Percentiles rank a stretch among this genome's conserved stretches.
phyloP scores from a whole-genome alignment of 352 stramenopile genomes.

The Lagenidium giganteum region DNA sequence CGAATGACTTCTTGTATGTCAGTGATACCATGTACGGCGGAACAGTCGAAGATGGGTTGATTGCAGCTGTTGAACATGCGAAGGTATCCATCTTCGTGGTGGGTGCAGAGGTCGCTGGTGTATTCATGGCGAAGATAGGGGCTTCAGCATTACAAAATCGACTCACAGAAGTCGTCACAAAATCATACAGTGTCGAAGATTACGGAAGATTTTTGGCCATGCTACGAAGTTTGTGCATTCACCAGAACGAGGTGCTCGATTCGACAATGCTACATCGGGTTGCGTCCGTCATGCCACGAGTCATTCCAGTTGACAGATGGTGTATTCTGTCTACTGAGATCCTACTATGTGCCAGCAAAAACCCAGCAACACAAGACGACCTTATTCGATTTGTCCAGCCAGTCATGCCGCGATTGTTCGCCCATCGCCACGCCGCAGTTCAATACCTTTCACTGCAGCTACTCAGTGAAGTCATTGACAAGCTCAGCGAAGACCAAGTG shows the following conservation, averaged over 20 bases:
- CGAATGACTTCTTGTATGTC: conserved; percentile 20
- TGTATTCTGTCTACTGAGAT: conserved; percentile 41
- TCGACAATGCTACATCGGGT: conserved; percentile 68
- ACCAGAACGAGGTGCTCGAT: conserved; percentile 50
- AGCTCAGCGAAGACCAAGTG: conserved; percentile 19
- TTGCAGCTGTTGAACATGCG: conserved; percentile 44
- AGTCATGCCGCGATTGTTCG: conserved; percentile 40
- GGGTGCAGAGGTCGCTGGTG: conserved; percentile 58
- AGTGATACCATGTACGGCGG: conserved; percentile 5
- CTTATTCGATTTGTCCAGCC: conserved; percentile 48
- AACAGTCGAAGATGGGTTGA: conserved; percentile 44
- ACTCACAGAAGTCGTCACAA: conserved; percentile 33
- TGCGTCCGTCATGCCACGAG: conserved; percentile 57
- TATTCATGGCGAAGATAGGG: conserved; percentile 22
- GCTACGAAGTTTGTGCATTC: conserved; percentile 54
- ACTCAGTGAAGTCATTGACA: conserved; percentile 29
- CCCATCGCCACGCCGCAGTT: conserved; percentile 42
- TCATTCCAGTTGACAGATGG: conserved; percentile 53
- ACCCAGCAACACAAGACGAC: conserved; percentile 23
- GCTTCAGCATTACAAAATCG: conserved; percentile 11
- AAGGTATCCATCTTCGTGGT: conserved; percentile 43
- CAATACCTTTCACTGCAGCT: conserved; percentile 38
- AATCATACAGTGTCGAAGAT: conserved; percentile 58
- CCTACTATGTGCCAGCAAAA: conserved; percentile 36
- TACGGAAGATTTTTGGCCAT: conserved; percentile 59